phyloP scores from a whole-genome alignment of 2,329 filamentous ascomycete genomes.

The Uncinocarpus reesii region DNA sequence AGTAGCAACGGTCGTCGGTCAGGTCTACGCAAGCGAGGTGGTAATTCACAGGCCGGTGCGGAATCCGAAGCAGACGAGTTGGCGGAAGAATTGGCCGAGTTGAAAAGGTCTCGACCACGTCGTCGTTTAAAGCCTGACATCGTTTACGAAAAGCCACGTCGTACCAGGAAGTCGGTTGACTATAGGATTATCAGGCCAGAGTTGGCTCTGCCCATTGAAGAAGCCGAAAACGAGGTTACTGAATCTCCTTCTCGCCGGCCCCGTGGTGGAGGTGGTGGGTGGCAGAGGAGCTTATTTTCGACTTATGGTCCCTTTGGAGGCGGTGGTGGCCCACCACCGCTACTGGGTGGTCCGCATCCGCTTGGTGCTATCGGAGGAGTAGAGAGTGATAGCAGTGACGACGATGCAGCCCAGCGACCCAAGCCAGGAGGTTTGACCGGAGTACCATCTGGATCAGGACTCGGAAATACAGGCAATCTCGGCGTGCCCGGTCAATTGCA shows the following conservation, averaged over 20 bases:
- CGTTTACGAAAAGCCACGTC: conserved; percentile 40
- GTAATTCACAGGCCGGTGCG: conserved; percentile 38
- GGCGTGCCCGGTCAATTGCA: conserved; percentile 47
- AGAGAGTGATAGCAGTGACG: conserved; percentile 94
- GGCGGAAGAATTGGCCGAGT: conserved; percentile 48
- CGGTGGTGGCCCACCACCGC: conserved; percentile 58
- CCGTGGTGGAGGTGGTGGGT: conserved; percentile 50
- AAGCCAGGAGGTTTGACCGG: conserved; percentile 52
- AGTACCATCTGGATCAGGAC: conserved; percentile 49
- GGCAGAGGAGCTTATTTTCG: conserved; percentile 76
- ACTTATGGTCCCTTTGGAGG: conserved; percentile 89
- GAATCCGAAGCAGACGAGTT: conserved; percentile 47
- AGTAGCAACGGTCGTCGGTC: conserved; percentile 43
- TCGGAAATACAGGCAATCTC: conserved; percentile 43
- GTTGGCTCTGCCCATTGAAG: conserved; percentile 59
- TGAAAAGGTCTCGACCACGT: conserved; percentile 29
- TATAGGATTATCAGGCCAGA: conserved; percentile 78
- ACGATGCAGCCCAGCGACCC: conserved; percentile 63
- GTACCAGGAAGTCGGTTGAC: conserved; percentile 59
- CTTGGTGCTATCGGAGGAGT: conserved; percentile 62
- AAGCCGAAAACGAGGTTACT: conserved; percentile 57
- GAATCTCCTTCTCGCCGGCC: conserved; percentile 60
- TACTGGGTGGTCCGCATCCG: conserved; percentile 61
- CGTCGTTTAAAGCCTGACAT: conserved; percentile 29
- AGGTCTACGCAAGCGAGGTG: conserved; percentile 41